Conservation (phyloP, 495 filamentous ascomycete genomes). For the Neurospora sp. region DNA sequence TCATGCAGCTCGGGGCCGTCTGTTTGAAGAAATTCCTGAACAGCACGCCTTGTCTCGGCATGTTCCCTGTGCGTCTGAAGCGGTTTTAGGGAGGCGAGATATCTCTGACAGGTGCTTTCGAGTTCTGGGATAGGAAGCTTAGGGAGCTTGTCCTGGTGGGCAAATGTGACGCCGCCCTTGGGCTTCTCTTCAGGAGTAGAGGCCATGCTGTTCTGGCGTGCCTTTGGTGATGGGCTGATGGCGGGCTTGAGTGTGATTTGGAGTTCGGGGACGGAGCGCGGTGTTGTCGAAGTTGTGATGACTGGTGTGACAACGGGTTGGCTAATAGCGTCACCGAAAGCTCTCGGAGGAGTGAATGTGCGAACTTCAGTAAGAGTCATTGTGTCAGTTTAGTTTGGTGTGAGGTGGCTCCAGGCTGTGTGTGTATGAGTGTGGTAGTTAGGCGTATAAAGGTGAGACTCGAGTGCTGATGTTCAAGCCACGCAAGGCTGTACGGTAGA, state of each 20-base stretch:
- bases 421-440: conserved; percentile 21
- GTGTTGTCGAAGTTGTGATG: conserved; percentile 4
- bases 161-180: conserved; percentile 70
- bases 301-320: conserved; percentile 22
- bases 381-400: conserved; percentile 9
- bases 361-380: conserved; percentile 45
- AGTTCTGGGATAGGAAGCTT: conserved; percentile 95
- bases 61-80: conserved; percentile 76
- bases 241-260: conserved; percentile 21
- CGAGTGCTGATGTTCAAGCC: conserved; percentile 68
- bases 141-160: conserved; percentile 76
- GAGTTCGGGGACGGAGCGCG: conserved; percentile 21
- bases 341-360: conserved; percentile 57
- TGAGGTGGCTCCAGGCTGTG: conserved; percentile 16
- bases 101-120: conserved; percentile 67
- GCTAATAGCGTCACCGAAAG: conserved; percentile 56
- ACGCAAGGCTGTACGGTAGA: conserved; percentile 78
- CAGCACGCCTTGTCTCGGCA: conserved; percentile 67
- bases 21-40: conserved; percentile 72
- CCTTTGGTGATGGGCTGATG: conserved; percentile 15
- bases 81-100: conserved; percentile 70
- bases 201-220: conserved; percentile 17
- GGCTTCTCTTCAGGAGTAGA: conserved; percentile 32
- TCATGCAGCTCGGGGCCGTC: conserved; percentile 85
- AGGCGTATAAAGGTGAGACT: conserved; percentile 65